Percentiles rank a stretch among this genome's conserved stretches.
Evolutionary conservation across 2,329 filamentous ascomycete species (phyloP).

Genomic region (Talaromyces sp.): DNA sequence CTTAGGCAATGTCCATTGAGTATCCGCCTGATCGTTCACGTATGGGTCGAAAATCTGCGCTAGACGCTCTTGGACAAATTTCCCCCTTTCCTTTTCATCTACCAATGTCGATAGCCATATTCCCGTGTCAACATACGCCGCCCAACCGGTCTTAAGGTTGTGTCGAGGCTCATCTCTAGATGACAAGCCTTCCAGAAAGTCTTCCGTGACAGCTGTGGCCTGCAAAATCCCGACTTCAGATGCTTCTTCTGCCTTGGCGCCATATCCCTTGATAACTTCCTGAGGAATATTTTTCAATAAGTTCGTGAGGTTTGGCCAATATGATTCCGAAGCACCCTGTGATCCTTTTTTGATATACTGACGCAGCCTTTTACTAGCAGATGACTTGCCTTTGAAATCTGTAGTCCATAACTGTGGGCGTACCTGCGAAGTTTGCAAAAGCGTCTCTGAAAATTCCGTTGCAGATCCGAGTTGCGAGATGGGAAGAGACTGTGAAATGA

Average conservation of each 20-base stretch:
- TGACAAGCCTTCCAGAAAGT: conserved; percentile 66
- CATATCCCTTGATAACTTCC: conserved; percentile 36
- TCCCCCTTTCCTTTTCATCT: conserved; percentile 37
- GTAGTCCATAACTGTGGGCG: conserved; percentile 71
- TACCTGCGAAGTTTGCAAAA: conserved; percentile 60
- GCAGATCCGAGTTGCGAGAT: conserved; percentile 70
- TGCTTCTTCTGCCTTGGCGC: conserved; percentile 18
- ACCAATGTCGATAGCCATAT: conserved; percentile 48
- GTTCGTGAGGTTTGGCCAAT: conserved; percentile 65
- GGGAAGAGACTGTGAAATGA: conserved; percentile 70
- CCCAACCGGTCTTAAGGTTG: conserved; percentile 67
- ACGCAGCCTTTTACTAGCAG: conserved; percentile 55
- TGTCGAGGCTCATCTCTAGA: conserved; percentile 68
- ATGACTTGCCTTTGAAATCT: conserved; percentile 54
- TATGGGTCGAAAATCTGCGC: conserved; percentile 52
- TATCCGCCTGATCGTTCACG: conserved; percentile 37
- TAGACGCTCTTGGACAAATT: conserved; percentile 44
- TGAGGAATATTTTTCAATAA: conserved; percentile 56
- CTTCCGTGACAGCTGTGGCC: conserved; percentile 57
- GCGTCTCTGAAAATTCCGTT: conserved; percentile 61
- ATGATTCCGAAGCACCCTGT: conserved; percentile 65
- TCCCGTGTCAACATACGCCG: conserved; percentile 63
- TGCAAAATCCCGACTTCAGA: conserved; percentile 39
- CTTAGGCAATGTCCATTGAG: conserved; percentile 24
- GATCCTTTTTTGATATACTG: conserved; percentile 79